Evolutionary conservation across 1,139 yeast species (phyloP), one percentile per base, ranked within the genome.

Genomic region (Zygoascus sp.): DNA sequence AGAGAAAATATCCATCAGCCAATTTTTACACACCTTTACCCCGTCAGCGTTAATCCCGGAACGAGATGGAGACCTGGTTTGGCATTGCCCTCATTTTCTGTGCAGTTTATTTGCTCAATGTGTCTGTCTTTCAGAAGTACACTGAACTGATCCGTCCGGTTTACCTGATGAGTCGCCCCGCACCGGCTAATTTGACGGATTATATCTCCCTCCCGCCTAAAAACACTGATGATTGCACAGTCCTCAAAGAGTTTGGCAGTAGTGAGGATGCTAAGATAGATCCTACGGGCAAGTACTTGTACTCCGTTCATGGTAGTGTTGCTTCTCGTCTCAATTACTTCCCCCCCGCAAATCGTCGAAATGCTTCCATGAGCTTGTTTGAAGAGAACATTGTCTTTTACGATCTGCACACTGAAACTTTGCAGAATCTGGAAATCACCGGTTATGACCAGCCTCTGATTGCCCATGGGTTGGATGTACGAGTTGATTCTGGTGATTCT

Each of bases 371-470:
- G 4, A 16, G 23, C 25, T n/a, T 20, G 7, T 19, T 16, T 9
- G 27, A 40, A 3, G 32, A 32, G 22, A 22, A 32, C 11, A 32
- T 40, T 11, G 28, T 20, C 11, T 16, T 40, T 13, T 30, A 30
- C 15, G 43, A 40, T 32, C 19, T 40, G 16, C 15, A 40, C 2
- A 30, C 19, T 9, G 16, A 22, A 8, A 9, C 10, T 8, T 7
- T 28, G 8, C 30, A 27, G 16, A 13, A 27, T 4, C 15, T 39
- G 16, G 15, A 15, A 9, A 19, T 28, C 15, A 16, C 23, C 5
- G 42, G 34, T 7, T 44, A 44, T 13, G 32, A 36, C 5, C 43
- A 45, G 13, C 47, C 40, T n/a, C 25, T 47, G 13, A 43, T 47
- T 10, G 35, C 35, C 4, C 42, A 41, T 20, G 44, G 44, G n/a